Base-by-base conservation (phyloP, 2,329 filamentous ascomycete genomes). In the Venturia aucupariae region DNA sequence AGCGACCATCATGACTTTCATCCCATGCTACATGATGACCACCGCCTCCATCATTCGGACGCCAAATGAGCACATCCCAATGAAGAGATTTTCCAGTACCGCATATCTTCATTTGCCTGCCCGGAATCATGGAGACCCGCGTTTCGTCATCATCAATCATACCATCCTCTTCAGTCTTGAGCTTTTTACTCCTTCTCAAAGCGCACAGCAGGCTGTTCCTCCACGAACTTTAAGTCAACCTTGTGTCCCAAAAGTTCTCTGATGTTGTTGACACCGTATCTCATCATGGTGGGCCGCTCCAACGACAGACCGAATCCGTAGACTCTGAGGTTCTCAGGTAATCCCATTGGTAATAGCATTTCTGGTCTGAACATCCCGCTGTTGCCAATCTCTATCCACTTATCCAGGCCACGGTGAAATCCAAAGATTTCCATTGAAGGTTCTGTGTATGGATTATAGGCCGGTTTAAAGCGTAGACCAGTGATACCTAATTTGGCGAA, bases 301-400 rank as follows among this genome's bases (percentile, higher is more conserved):
- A 99, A 78, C 75, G 86, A 90, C 73, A 99, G 79, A 44, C 94
- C 94, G 84, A 92, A 97, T 41, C 94, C 94, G 74, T 96, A 97
- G 11, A 97, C 92, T 67, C 90, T 82, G 86, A 97, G 86, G 72
- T 96, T 90, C 78, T 88, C 91, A 30, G 92, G 92, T 72, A 97
- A 77, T 41, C 93, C 93, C 92, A 97, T 96, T 5, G 92, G 82
- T 78, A 96, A 89, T 72, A 97, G 77, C 93, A 97, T 97, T 78
- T 99, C 94, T 1, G 94, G 92, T 69, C 94, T 84, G 86, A 99
- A 99, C 92, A 99, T 97, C 68, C 94, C 94, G 71, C 89, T 93
- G 80, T 99, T 97, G 66, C 94, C 94, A 74, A 97, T 97, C 80
- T 97, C 94, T 32, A 97, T 90, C 79, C 95, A 88, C 81, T 96